phyloP scores from a whole-genome alignment of 768 basidiomycete genomes.

The Brasilioporus rufonigricans region DNA sequence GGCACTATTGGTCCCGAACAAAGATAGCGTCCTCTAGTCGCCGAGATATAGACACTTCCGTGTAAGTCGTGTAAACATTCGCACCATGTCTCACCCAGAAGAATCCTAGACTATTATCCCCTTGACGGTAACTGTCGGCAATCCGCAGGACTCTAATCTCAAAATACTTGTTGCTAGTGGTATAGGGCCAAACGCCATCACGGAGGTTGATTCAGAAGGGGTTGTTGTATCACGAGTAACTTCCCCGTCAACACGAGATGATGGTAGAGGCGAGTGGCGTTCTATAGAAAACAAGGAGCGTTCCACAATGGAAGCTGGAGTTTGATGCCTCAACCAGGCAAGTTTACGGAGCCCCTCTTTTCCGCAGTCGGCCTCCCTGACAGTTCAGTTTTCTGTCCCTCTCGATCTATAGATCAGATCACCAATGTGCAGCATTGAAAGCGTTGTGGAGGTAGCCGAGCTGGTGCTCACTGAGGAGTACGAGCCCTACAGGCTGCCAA shows the following conservation, averaged over 20 bases:
- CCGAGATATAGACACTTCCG: background rate
- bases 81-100: background rate
- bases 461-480: background rate
- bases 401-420: conserved; percentile 5
- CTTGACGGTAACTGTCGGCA: conserved; percentile 14
- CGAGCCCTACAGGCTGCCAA: background rate
- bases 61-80: conserved; percentile 1
- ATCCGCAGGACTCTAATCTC: conserved; percentile 19
- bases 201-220: conserved; percentile 6
- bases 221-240: background rate
- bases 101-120: background rate
- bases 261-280: conserved; percentile 21
- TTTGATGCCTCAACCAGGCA: background rate
- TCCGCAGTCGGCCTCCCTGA: conserved; percentile 12
- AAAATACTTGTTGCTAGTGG: background rate
- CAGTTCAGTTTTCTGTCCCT: conserved; percentile 6
- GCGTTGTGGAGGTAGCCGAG: background rate
- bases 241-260: conserved; percentile 17
- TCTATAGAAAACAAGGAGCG: conserved; percentile 1
- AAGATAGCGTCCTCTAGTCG: background rate
- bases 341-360: conserved; percentile 7
- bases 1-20: conserved; percentile 10
- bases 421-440: conserved; percentile 1
- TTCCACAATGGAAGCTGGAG: conserved; percentile 15
- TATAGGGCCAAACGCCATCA: conserved; percentile 12